These are phyloP conservation scores for Fusarium pseudocircinatum DNA, from an alignment of 2,329 filamentous ascomycete species.

Conservation along the genomic window DNA sequence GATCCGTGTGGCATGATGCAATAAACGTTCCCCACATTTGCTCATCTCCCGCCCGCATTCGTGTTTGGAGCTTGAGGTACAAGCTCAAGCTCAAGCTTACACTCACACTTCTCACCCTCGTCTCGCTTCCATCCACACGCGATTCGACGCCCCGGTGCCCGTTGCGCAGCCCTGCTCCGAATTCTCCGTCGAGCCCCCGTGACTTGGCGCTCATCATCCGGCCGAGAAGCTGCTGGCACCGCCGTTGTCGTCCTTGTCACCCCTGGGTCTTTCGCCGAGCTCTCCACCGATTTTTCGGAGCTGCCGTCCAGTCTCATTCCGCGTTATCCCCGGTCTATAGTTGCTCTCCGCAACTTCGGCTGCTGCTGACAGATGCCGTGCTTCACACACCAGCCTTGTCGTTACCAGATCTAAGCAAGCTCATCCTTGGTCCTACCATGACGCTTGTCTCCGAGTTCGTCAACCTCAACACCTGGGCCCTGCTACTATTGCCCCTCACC, in stretches of 20 bases:
- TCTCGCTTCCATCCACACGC: conserved; percentile 12
- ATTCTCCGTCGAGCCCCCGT: conserved; percentile 14
- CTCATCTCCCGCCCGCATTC: conserved; percentile 27
- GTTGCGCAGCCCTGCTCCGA: conserved; percentile 9
- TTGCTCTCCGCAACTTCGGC: conserved; percentile 5
- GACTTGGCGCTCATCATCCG: conserved; percentile 13
- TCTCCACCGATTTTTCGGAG: conserved; percentile 21
- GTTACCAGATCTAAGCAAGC: conserved; percentile 22
- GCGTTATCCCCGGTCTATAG: conserved; percentile 11
- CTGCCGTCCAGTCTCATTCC: not conserved
- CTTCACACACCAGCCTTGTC: conserved; percentile 11
- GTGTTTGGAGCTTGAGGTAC: conserved; percentile 33
- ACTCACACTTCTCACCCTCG: conserved; percentile 15
- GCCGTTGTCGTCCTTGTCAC: not conserved
- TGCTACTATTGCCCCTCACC: not conserved
- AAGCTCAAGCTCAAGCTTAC: conserved; percentile 20
- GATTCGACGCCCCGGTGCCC: conserved; percentile 6
- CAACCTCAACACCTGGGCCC: conserved; percentile 2
- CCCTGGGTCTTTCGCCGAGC: conserved; percentile 21
- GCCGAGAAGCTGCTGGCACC: conserved; percentile 1
- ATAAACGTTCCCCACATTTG: conserved; percentile 37
- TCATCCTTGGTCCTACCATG: conserved; percentile 33
- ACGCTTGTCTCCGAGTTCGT: conserved; percentile 46
- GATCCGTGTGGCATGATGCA: conserved; percentile 40
- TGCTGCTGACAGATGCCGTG: conserved; percentile 30